phyloP scores from a whole-genome alignment of 2,329 filamentous ascomycete genomes.

The Drechmeria coniospora region DNA sequence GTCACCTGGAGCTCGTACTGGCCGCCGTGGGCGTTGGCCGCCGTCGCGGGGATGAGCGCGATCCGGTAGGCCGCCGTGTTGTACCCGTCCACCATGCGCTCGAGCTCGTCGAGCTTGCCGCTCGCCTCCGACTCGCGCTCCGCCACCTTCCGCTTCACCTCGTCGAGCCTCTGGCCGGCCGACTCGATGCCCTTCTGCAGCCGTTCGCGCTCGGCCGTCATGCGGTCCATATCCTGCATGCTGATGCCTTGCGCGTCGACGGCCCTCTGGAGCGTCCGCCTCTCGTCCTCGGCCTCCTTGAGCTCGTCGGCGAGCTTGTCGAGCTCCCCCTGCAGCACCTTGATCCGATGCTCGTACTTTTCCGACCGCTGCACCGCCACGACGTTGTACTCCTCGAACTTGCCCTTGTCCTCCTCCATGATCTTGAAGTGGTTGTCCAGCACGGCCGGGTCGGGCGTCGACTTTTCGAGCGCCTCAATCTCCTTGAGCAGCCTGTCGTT shows the following conservation, averaged over 20 bases:
- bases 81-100: constrained; percentile 76
- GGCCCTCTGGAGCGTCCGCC: constrained; percentile 61
- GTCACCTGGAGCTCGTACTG: constrained; percentile 75
- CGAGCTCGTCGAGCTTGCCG: constrained; percentile 78
- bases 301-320: constrained; percentile 63
- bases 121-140: constrained; percentile 85
- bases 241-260: constrained; percentile 91
- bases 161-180: constrained; percentile 61
- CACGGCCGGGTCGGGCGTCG: constrained; percentile 66
- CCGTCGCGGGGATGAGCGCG: constrained; percentile 71
- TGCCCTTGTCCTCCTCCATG: constrained; percentile 83
- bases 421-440: constrained; percentile 85
- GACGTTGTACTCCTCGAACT: constrained; percentile 90
- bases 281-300: constrained; percentile 68
- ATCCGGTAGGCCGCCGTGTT: constrained; percentile 92
- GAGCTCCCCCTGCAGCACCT: constrained; percentile 74
- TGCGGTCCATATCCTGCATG: constrained; percentile 96
- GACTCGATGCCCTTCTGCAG: constrained; percentile 79
- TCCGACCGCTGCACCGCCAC: constrained; percentile 72
- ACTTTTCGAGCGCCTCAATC: constrained; percentile 79
- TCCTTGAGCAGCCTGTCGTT: constrained; percentile 68
- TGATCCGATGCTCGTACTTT: constrained; percentile 70
- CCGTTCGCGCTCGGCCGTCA: constrained; percentile 88
- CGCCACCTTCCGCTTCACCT: constrained; percentile 65
- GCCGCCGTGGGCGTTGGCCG: constrained; percentile 68